These are phyloP conservation scores for Hanseniaspora thailandica DNA, from an alignment of 805 yeast species.

Conservation along the genomic window DNA sequence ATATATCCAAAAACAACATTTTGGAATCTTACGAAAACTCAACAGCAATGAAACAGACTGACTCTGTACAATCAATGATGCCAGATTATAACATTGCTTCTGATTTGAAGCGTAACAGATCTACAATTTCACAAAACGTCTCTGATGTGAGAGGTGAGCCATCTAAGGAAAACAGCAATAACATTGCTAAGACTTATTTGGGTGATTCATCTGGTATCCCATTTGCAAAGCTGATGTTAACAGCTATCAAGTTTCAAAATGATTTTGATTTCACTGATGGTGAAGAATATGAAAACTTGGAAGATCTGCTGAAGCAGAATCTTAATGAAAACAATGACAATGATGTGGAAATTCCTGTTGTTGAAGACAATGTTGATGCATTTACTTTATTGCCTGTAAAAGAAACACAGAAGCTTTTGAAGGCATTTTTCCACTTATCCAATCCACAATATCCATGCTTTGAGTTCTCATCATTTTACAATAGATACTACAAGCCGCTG, in stretches of 20 bases:
- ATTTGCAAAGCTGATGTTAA: conserved; percentile 63
- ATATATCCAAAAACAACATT: conserved; percentile 9
- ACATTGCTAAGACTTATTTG: conserved; percentile 27
- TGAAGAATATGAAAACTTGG: not conserved
- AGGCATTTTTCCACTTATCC: conserved; percentile 61
- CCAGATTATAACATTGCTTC: not conserved
- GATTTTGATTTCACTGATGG: conserved; percentile 24
- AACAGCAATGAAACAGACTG: conserved; percentile 3
- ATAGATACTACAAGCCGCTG: conserved; percentile 58
- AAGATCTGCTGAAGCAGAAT: not conserved
- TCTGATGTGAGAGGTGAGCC: not conserved
- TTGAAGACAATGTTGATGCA: conserved; percentile 21
- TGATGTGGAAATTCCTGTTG: conserved; percentile 21
- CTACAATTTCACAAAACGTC: not conserved
- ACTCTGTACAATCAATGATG: not conserved
- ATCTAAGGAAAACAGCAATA: not conserved
- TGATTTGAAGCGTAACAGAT: not conserved
- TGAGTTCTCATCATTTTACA: conserved; percentile 67
- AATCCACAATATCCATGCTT: conserved; percentile 75
- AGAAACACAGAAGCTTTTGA: conserved; percentile 54
- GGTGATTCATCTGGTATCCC: conserved; percentile 53
- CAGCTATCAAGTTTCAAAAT: conserved; percentile 57
- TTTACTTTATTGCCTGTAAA: conserved; percentile 50
- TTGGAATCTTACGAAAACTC: conserved; percentile 2
- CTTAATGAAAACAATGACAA: conserved; percentile 15